Conservation (phyloP, 1,139 yeast species). For the Lodderomyces orthopsilosis region DNA sequence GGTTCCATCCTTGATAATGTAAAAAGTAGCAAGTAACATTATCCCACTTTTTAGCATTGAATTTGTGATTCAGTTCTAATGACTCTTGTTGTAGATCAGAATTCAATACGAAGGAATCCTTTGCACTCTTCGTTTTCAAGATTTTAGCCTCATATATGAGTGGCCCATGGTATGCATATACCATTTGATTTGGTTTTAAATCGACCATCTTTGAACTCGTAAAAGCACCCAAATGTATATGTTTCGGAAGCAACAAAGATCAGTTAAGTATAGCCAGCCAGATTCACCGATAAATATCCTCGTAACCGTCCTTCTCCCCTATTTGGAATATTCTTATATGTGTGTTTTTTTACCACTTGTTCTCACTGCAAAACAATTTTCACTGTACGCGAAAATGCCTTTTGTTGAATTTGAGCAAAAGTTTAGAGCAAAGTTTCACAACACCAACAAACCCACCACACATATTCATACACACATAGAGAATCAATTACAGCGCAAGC, state of each 20-base stretch:
- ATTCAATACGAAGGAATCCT: slow-evolving; percentile 20
- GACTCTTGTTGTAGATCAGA: slow-evolving; percentile 13
- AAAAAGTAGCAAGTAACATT: slow-evolving; percentile 46
- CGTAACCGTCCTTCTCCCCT: no score
- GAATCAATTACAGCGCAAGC: background rate
- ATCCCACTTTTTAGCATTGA: slow-evolving; percentile 12
- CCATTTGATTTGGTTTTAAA: slow-evolving; percentile 41
- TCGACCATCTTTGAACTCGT: slow-evolving; percentile 5
- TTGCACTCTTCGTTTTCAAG: slow-evolving; percentile 59
- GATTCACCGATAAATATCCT: no score
- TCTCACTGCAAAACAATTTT: no score
- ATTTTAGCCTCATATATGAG: slow-evolving; percentile 86
- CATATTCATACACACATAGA: background rate
- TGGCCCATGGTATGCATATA: slow-evolving; percentile 90
- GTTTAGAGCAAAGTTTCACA: background rate
- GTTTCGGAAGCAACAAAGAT: no score
- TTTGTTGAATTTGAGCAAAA: background rate
- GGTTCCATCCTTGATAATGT: slow-evolving; percentile 95
- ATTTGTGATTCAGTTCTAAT: slow-evolving; percentile 12
- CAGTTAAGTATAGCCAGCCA: no score
- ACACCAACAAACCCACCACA: background rate
- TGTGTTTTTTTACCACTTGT: no score
- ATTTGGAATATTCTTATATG: no score
- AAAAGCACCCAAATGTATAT: no score
- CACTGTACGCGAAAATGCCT: slow-evolving; percentile 11